phyloP scores from a whole-genome alignment of 2,329 filamentous ascomycete genomes.

The Pyrenophora seminiperda region DNA sequence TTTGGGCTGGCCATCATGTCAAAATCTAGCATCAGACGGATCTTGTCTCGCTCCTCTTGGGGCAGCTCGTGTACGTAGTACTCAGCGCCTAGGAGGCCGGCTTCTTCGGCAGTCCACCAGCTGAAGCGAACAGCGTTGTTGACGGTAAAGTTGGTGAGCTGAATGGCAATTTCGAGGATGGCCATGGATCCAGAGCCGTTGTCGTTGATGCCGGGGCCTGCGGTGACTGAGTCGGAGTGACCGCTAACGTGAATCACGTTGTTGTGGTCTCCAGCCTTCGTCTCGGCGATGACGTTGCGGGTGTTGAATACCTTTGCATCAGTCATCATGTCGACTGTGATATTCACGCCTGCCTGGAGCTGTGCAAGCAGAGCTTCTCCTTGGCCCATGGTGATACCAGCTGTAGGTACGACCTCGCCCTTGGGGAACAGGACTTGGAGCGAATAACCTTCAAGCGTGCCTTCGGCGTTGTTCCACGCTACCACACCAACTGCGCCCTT shows the following conservation, averaged over 20 bases:
- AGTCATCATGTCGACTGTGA: conserved; percentile 36
- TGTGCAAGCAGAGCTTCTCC: conserved; percentile 62
- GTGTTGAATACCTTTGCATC: conserved; percentile 32
- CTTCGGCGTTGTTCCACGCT: conserved; percentile 72
- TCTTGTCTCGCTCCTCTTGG: conserved; percentile 60
- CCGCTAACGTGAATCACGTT: conserved; percentile 64
- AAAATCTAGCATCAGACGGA: conserved; percentile 71
- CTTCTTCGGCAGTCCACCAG: conserved; percentile 69
- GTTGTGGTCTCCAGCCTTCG: conserved; percentile 62
- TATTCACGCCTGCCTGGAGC: conserved; percentile 51
- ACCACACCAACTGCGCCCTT: conserved; percentile 69
- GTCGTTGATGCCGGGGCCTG: conserved; percentile 76
- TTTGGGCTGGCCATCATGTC: conserved; percentile 73
- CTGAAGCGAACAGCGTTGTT: conserved; percentile 70
- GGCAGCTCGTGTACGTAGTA: conserved; percentile 60
- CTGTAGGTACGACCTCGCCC: conserved; percentile 66
- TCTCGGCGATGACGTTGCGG: conserved; percentile 65
- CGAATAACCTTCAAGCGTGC: conserved; percentile 53
- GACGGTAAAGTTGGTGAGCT: conserved; percentile 72
- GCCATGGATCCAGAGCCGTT: conserved; percentile 71
- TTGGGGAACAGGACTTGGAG: conserved; percentile 56
- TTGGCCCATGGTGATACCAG: conserved; percentile 66
- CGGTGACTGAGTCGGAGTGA: conserved; percentile 65
- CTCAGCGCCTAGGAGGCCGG: conserved; percentile 64
- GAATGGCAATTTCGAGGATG: conserved; percentile 63